Percentiles rank a stretch among this genome's conserved stretches.
These are phyloP conservation scores for Sphagnum tenellum DNA, from an alignment of 225 moss, liverwort and hornwort species.

Conservation along the genomic window DNA sequence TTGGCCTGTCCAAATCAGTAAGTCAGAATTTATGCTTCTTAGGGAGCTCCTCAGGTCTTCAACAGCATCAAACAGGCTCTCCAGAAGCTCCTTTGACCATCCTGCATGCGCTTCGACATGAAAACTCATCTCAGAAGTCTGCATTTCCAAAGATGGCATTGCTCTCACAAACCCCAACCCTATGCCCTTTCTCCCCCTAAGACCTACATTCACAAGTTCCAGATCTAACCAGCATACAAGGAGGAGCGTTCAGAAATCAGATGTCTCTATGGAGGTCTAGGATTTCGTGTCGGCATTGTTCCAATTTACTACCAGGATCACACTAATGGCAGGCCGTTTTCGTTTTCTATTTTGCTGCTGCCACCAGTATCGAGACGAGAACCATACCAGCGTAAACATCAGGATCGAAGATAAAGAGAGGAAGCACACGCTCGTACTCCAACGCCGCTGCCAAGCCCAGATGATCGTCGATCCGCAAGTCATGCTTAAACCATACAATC, in stretches of 20 bases:
- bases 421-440: constrained; percentile 55
- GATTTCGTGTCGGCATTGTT: too few relatives aligned
- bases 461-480: constrained; percentile 91
- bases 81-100: constrained; percentile 64
- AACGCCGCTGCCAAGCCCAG: constrained; percentile 58
- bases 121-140: too few relatives aligned
- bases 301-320: too few relatives aligned
- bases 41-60: constrained; percentile 64
- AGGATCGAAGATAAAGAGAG: constrained; percentile 82
- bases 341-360: not conserved
- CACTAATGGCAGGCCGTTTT: too few relatives aligned
- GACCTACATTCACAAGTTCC: too few relatives aligned
- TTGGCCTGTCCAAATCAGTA: constrained; percentile 55
- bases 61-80: constrained; percentile 68
- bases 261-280: too few relatives aligned
- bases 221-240: too few relatives aligned
- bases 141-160: too few relatives aligned
- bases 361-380: not conserved
- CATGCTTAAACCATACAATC: constrained; percentile 96
- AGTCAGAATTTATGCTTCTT: constrained; percentile 49
- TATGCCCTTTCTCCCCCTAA: too few relatives aligned
- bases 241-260: too few relatives aligned
- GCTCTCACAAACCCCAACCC: too few relatives aligned
- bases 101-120: constrained; percentile 31
- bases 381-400: constrained; percentile 63